phyloP scores from a whole-genome alignment of 2,329 filamentous ascomycete species.

The Fusarium sarcochroum region DNA sequence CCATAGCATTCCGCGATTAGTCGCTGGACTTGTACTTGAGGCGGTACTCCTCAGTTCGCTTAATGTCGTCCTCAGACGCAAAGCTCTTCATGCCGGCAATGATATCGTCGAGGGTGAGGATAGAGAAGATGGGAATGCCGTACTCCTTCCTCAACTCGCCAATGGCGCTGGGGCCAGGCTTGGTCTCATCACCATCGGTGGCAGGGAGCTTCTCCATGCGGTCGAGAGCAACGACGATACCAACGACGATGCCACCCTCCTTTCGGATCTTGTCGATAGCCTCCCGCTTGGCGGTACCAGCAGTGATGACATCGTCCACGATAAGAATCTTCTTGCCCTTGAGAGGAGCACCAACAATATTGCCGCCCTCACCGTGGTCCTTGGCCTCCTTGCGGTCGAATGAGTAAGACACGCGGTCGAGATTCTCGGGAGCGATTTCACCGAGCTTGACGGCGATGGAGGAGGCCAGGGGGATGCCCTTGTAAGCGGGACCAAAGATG shows the following conservation, averaged over 20 bases:
- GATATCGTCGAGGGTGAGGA: constrained; percentile 88
- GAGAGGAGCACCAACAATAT: constrained; percentile 88
- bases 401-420: constrained; percentile 81
- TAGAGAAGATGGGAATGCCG: constrained; percentile 84
- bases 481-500: constrained; percentile 95
- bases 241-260: constrained; percentile 87
- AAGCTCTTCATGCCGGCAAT: constrained; percentile 76
- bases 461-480: constrained; percentile 92
- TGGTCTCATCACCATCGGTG: constrained; percentile 74
- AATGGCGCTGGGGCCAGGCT: constrained; percentile 83
- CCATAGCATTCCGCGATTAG: constrained; percentile 48
- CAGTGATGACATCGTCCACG: constrained; percentile 97
- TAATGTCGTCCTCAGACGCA: constrained; percentile 73
- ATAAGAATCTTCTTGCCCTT: constrained; percentile 90
- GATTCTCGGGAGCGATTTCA: constrained; percentile 75
- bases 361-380: constrained; percentile 94
- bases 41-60: constrained; percentile 81
- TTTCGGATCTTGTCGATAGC: constrained; percentile 89
- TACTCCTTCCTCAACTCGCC: constrained; percentile 88
- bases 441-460: constrained; percentile 82
- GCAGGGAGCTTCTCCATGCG: constrained; percentile 85
- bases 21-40: constrained; percentile 73
- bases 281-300: constrained; percentile 93
- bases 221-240: constrained; percentile 90
- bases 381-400: constrained; percentile 98